Conservation (phyloP, 352 stramenopile genomes). For the Phytophthora pini region DNA sequence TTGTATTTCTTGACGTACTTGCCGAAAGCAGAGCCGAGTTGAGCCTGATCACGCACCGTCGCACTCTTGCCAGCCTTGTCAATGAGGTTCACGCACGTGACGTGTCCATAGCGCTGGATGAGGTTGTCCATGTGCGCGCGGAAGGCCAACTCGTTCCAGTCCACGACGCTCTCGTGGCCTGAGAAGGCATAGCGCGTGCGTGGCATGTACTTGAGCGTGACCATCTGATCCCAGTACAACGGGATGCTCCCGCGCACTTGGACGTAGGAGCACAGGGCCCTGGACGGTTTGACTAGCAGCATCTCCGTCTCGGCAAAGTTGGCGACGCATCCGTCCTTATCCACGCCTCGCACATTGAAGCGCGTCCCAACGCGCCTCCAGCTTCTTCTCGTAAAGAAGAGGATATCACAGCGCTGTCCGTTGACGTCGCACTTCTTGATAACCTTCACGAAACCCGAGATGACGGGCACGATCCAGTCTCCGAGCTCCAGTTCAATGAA, state of each 20-base stretch:
- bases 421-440: slow-evolving; percentile 60
- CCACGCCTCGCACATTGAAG: slow-evolving; percentile 93
- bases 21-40: slow-evolving; percentile 92
- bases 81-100: slow-evolving; percentile 94
- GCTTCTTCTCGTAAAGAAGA: slow-evolving; percentile 81
- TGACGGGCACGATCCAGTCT: slow-evolving; percentile 82
- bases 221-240: slow-evolving; percentile 91
- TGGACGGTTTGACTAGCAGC: slow-evolving; percentile 59
- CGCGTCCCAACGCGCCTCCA: slow-evolving; percentile 86
- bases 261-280: slow-evolving; percentile 64
- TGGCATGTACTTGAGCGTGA: slow-evolving; percentile 94
- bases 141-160: slow-evolving; percentile 70
- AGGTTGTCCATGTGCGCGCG: slow-evolving; percentile 66
- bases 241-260: slow-evolving; percentile 96
- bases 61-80: slow-evolving; percentile 88
- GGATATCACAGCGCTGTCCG: slow-evolving; percentile 64
- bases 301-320: slow-evolving; percentile 98
- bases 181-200: slow-evolving; percentile 72
- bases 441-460: slow-evolving; percentile 71
- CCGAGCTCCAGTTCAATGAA: slow-evolving; percentile 74
- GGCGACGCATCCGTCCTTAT: slow-evolving; percentile 90
- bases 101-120: slow-evolving; percentile 75
- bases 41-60: slow-evolving; percentile 89
- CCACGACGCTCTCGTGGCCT: slow-evolving; percentile 51
- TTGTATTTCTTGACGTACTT: slow-evolving; percentile 91